Evolutionary conservation across 148 eudicot genomes (phyloP), one percentile per base, ranked within the genome.

Genomic region (Arctostaphylos glauca): DNA sequence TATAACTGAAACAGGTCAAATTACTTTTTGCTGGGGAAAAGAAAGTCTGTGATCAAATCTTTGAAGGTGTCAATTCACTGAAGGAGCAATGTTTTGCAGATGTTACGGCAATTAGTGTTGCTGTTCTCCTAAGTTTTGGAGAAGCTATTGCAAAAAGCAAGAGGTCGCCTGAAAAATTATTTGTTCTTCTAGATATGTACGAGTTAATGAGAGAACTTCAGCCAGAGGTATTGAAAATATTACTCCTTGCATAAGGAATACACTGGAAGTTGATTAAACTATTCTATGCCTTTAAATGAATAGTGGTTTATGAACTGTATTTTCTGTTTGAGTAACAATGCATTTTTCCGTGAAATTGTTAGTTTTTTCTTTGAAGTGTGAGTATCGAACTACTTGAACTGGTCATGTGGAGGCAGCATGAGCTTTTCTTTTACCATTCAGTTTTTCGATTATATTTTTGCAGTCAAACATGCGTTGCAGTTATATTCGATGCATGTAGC

Each of bases 141-240:
- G 99, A 96, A 82, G 97, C 99, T 67, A 92, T 96, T 82, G 94
- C 99, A 55, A 88, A 90, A 87, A 94, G 98, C 88, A 96, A 94
- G 88, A 92, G 97, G 81, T 96, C 99, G 5, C 98, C 99, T 7
- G 99, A 96, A 84, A 96, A 96, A 77, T 87, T 96, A 44, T 96
- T 96, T 89, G 99, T 96, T 76, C 93, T 96, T 53, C 87, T 96
- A 84, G 99, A 96, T 85, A 94, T 94, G 99, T 96, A 96, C 81
- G 99, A 96, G 88, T 91, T 94, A 67, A 94, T 96, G 98, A 90
- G 94, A 87, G 99, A 96, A 84, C 94, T 94, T 85, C 92, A 87
- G 84, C 91, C 95, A 31, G 98, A 96, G 95, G 99, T 94, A 87
- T 74, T 86, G 71, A 44, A 58, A 60, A 64, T 38, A 19, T 62